phyloP scores from a whole-genome alignment of 2,329 filamentous ascomycete species.

The Penicillium sp. region DNA sequence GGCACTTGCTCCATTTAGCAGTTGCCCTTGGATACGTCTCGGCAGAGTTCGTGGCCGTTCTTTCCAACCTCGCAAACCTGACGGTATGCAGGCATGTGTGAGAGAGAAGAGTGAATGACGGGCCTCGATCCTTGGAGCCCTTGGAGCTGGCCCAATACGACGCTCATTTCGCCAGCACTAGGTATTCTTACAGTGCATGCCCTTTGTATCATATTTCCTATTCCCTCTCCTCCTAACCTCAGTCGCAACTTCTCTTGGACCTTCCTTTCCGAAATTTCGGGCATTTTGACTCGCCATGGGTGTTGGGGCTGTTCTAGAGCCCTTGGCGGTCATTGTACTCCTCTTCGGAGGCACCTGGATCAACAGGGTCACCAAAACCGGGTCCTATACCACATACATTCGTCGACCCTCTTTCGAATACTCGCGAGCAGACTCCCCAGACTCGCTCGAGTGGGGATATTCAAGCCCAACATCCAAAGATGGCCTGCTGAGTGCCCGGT shows the following conservation, averaged over 20 bases:
- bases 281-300: slow-evolving; percentile 48
- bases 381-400: slow-evolving; percentile 17
- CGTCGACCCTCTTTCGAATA: slow-evolving; percentile 24
- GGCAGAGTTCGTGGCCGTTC: too few relatives aligned
- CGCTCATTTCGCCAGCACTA: not conserved
- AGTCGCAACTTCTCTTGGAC: not conserved
- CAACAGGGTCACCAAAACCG: slow-evolving; percentile 53
- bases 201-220: not conserved
- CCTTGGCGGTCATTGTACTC: slow-evolving; percentile 61
- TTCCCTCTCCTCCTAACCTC: too few relatives aligned
- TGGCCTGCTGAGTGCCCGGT: slow-evolving; percentile 34
- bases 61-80: too few relatives aligned
- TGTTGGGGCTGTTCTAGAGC: slow-evolving; percentile 61
- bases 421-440: slow-evolving; percentile 36
- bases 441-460: slow-evolving; percentile 44
- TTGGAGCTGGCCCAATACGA: not conserved
- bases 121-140: too few relatives aligned
- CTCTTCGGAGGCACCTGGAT: slow-evolving; percentile 65
- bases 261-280: not conserved
- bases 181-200: not conserved
- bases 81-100: too few relatives aligned
- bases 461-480: slow-evolving; percentile 41
- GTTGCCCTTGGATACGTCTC: too few relatives aligned
- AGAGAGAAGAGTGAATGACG: too few relatives aligned
- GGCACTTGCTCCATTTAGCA: too few relatives aligned